Conservation (phyloP, 2,329 filamentous ascomycete species). For the Hypoxylon sp. region DNA sequence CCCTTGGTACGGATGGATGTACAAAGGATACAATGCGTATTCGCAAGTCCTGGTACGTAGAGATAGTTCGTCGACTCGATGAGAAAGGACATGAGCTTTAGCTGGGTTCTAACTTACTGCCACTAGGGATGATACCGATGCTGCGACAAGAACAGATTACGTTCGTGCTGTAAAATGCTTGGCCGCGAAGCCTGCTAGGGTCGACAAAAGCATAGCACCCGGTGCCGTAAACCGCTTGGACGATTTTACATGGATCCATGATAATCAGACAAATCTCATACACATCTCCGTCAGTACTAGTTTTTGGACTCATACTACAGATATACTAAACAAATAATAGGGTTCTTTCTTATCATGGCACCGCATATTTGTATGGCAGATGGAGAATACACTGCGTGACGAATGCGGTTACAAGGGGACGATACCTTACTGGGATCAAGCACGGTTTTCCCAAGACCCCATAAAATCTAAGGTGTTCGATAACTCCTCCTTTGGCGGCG, state of each 20-base stretch:
- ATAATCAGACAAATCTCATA: constrained; percentile 42
- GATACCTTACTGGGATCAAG: constrained; percentile 43
- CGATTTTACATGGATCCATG: constrained; percentile 43
- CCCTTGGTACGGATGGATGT: constrained; percentile 23
- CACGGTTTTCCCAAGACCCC: constrained; percentile 42
- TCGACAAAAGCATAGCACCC: constrained; percentile 35
- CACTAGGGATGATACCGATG: constrained; percentile 34
- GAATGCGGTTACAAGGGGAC: constrained; percentile 43
- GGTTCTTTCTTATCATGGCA: constrained; percentile 44
- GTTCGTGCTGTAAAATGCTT: constrained; percentile 42
- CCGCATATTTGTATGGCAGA: constrained; percentile 40
- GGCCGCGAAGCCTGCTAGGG: constrained; percentile 35
- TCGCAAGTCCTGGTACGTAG: constrained; percentile 39
- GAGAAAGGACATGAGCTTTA: background rate
- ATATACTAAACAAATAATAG: constrained; percentile 15
- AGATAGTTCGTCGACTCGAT: background rate
- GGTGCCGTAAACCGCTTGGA: constrained; percentile 40
- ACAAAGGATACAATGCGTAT: constrained; percentile 34
- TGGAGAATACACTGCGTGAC: constrained; percentile 41
- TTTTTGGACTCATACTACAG: background rate
- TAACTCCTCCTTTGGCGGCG: constrained; percentile 39
- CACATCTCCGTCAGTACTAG: constrained; percentile 34
- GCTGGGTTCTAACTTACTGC: background rate
- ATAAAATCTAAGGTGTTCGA: constrained; percentile 36
- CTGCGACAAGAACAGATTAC: constrained; percentile 32